Evolutionary conservation across 208 protist genomes (phyloP).

Genomic region (Trypanosoma platydactyli): DNA sequence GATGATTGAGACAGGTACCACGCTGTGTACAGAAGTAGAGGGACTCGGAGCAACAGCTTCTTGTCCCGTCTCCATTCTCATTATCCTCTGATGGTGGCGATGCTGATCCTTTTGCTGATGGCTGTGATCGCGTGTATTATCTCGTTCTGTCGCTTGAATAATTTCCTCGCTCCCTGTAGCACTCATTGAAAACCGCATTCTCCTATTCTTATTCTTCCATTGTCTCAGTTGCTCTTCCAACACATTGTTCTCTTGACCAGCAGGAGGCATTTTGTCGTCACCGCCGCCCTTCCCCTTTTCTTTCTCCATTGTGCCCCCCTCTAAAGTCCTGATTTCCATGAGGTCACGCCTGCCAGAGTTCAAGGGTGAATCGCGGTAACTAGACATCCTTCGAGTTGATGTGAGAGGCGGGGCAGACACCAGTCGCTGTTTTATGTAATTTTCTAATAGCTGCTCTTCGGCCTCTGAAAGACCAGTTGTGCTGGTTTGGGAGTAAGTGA

Average conservation of each 20-base stretch:
- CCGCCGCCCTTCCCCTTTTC: no score
- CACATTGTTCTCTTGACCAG: not conserved
- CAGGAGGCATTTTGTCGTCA: not conserved
- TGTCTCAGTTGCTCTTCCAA: conserved; percentile 17
- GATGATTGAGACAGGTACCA: conserved; percentile 10
- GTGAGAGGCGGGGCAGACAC: not conserved
- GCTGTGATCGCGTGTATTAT: no score
- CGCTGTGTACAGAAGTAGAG: not conserved
- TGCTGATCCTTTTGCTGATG: not conserved
- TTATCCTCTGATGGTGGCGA: not conserved
- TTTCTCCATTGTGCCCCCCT: no score
- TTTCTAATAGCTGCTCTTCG: conserved; percentile 8
- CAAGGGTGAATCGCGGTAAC: not conserved
- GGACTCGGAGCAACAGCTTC: not conserved
- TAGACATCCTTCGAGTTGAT: not conserved
- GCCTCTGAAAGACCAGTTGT: not conserved
- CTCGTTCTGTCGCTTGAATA: not conserved
- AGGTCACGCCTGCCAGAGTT: not conserved
- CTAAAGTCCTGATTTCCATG: not conserved
- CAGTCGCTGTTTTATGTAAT: conserved; percentile 11
- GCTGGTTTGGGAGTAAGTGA: not conserved
- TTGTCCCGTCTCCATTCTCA: not conserved
- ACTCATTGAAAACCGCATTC: conserved; percentile 20
- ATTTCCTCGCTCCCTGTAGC: not conserved
- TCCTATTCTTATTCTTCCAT: conserved; percentile 15